Evolutionary conservation across 176 grass and related monocot genomes (phyloP).

Genomic region (Cenchrus fungigraminus): DNA sequence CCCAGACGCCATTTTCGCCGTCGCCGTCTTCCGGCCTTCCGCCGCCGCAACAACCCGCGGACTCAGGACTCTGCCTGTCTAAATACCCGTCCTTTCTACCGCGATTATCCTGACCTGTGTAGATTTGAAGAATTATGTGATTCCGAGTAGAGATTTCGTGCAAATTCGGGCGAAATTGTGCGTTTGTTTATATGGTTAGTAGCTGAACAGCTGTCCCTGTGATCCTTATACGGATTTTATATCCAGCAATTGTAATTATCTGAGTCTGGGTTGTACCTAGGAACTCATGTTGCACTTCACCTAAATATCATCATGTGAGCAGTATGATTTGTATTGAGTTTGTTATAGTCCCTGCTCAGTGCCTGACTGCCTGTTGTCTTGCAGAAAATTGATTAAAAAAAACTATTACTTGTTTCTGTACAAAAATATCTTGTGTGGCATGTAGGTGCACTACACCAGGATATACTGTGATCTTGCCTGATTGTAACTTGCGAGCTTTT

Average conservation of each 20-base stretch:
- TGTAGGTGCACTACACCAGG: neutral
- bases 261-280: neutral
- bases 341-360: neutral
- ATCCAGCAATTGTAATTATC: neutral
- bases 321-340: conserved; percentile 18
- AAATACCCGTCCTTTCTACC: neutral
- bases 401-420: neutral
- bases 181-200: neutral
- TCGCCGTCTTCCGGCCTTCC: conserved; percentile 16
- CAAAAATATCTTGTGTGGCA: neutral
- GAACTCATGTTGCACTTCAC: neutral
- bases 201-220: conserved; percentile 1
- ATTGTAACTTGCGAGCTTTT: conserved; percentile 9
- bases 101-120: neutral
- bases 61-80: neutral
- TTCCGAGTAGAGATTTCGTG: neutral
- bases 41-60: neutral
- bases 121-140: conserved; percentile 26
- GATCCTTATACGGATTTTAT: neutral
- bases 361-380: conserved; percentile 4
- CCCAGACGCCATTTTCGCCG: neutral
- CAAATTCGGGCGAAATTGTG: neutral
- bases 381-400: neutral
- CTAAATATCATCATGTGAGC: neutral
- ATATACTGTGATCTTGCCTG: neutral